Evolutionary conservation across 345 rosid genomes (phyloP).

Genomic region (Ricinus communis): DNA sequence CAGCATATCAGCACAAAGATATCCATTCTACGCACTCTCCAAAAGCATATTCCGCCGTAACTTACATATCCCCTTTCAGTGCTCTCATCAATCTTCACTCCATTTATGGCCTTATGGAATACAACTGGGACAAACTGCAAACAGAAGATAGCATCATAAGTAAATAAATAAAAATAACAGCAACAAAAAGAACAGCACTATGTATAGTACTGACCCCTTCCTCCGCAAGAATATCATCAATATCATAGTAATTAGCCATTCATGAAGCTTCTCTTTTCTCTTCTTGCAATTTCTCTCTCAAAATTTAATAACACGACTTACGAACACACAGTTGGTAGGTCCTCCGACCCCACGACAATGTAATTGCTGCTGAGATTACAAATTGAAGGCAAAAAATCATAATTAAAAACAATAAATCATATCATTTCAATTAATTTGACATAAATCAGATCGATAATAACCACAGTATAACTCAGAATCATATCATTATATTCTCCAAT

Average conservation of each 20-base stretch:
- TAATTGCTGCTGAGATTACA: no score
- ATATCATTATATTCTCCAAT: no score
- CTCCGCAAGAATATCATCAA: conserved; percentile 61
- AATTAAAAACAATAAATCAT: no score
- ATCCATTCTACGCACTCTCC: neutral
- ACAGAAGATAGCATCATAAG: neutral
- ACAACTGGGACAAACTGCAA: conserved; percentile 59
- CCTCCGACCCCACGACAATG: no score
- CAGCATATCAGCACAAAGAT: no score
- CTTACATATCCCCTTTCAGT: conserved; percentile 64
- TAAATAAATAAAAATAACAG: neutral
- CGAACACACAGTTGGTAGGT: no score
- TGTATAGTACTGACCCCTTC: conserved; percentile 3
- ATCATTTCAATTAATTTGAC: no score
- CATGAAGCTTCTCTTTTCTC: neutral
- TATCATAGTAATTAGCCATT: conserved; percentile 64
- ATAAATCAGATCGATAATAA: no score
- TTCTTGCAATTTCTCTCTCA: no score
- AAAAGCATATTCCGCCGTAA: conserved; percentile 1
- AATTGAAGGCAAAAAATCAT: no score
- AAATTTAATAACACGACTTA: no score
- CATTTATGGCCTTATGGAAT: conserved; percentile 58
- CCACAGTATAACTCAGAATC: no score
- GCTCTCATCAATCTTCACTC: conserved; percentile 75
- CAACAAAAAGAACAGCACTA: neutral